Evolutionary conservation across 2,329 filamentous ascomycete genomes (phyloP).

Genomic region (Metarhizium anisopliae): DNA sequence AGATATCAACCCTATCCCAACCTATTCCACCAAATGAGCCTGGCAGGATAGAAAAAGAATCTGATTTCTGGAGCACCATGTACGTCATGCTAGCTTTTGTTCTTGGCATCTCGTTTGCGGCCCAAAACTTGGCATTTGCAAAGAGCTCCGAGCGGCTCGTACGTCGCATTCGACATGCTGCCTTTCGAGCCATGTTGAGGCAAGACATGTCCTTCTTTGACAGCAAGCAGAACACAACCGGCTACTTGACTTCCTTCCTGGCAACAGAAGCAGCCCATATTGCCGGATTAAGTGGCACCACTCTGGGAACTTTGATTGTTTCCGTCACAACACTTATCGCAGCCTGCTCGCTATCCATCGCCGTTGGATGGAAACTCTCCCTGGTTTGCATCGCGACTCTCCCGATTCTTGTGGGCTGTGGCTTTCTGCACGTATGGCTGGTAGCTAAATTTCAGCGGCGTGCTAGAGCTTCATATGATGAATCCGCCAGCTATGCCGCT

Average conservation of each 20-base stretch:
- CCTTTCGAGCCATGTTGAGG: conserved; percentile 19
- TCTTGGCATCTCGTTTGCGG: too few relatives aligned
- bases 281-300: conserved; percentile 35
- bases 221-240: conserved; percentile 21
- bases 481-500: background rate
- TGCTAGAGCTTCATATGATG: background rate
- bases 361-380: conserved; percentile 34
- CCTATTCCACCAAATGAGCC: too few relatives aligned
- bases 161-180: conserved; percentile 4
- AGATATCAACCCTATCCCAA: too few relatives aligned
- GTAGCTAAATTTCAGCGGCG: conserved; percentile 13
- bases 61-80: too few relatives aligned
- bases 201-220: conserved; percentile 34
- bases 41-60: too few relatives aligned
- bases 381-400: conserved; percentile 33
- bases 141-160: conserved; percentile 6
- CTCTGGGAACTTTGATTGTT: conserved; percentile 31
- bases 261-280: conserved; percentile 29
- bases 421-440: conserved; percentile 28
- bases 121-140: conserved; percentile 25
- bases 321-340: conserved; percentile 30
- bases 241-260: conserved; percentile 22
- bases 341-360: conserved; percentile 29
- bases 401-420: conserved; percentile 29
- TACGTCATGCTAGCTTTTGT: too few relatives aligned